These are phyloP conservation scores for Alternaria burnsii DNA, from an alignment of 2,329 filamentous ascomycete species.

Conservation along the genomic window DNA sequence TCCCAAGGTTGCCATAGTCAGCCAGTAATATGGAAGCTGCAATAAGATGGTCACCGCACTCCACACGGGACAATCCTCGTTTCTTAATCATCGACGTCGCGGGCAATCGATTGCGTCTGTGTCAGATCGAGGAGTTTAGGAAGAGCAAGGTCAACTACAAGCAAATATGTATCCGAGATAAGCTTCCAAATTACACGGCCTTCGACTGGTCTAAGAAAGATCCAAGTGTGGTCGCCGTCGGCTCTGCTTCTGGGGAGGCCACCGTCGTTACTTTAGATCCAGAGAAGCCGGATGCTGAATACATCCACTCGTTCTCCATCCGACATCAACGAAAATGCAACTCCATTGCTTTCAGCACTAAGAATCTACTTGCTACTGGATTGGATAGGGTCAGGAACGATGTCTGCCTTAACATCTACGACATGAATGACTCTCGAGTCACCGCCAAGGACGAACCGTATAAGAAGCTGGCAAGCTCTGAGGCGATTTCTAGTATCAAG, in stretches of 20 bases:
- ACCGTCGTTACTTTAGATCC: conserved; percentile 78
- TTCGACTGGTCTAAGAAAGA: conserved; percentile 72
- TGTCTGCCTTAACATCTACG: conserved; percentile 83
- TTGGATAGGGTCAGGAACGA: conserved; percentile 84
- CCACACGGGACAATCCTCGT: conserved; percentile 60
- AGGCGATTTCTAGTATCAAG: conserved; percentile 82
- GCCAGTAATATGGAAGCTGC: conserved; percentile 64
- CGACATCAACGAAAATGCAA: conserved; percentile 82
- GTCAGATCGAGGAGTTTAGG: conserved; percentile 56
- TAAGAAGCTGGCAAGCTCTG: conserved; percentile 66
- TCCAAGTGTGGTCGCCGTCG: conserved; percentile 75
- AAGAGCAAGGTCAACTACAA: conserved; percentile 60
- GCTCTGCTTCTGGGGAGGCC: conserved; percentile 77
- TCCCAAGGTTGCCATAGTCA: conserved; percentile 6
- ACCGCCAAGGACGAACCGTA: conserved; percentile 60
- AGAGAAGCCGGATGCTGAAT: conserved; percentile 54
- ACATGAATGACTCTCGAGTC: conserved; percentile 69
- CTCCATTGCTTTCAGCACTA: conserved; percentile 80
- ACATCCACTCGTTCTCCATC: conserved; percentile 71
- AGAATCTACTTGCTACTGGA: conserved; percentile 76
- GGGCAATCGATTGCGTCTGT: conserved; percentile 66
- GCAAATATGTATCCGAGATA: conserved; percentile 61
- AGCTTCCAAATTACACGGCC: conserved; percentile 68
- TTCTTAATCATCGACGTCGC: conserved; percentile 70
- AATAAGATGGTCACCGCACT: conserved; percentile 70